phyloP scores from a whole-genome alignment of 257 asterid genomes.

The Nicotiana knightiana region DNA sequence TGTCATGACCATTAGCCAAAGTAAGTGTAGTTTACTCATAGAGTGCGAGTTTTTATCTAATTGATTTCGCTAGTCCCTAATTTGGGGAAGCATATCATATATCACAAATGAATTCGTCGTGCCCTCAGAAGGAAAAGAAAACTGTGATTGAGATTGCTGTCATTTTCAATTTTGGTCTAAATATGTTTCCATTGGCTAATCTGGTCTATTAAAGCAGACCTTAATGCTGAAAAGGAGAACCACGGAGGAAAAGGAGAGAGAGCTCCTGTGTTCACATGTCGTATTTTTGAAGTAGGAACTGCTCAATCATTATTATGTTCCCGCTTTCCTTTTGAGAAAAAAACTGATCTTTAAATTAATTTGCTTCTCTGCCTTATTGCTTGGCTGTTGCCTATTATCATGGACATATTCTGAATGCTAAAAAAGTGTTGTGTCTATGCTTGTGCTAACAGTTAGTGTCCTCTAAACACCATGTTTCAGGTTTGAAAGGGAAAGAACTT shows the following conservation, averaged over 20 bases:
- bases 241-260: constrained; percentile 4
- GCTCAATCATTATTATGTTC: neutral
- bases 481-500: constrained; percentile 85
- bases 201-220: neutral
- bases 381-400: neutral
- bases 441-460: neutral
- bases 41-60: neutral
- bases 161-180: neutral
- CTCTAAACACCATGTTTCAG: constrained; percentile 24
- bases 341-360: neutral
- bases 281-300: neutral
- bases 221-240: neutral
- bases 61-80: neutral
- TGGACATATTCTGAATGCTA: neutral
- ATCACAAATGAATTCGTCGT: neutral
- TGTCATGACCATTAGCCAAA: neutral
- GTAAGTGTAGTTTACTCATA: neutral
- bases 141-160: neutral
- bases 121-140: neutral
- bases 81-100: neutral
- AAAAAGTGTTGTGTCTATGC: neutral
- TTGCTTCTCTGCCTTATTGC: neutral
- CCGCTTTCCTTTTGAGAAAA: neutral
- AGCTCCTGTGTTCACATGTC: neutral
- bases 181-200: neutral